Percentiles rank a stretch among this genome's conserved stretches.
These are phyloP conservation scores for Cenococcum geophilum DNA, from an alignment of 495 filamentous ascomycete genomes.

Conservation along the genomic window DNA sequence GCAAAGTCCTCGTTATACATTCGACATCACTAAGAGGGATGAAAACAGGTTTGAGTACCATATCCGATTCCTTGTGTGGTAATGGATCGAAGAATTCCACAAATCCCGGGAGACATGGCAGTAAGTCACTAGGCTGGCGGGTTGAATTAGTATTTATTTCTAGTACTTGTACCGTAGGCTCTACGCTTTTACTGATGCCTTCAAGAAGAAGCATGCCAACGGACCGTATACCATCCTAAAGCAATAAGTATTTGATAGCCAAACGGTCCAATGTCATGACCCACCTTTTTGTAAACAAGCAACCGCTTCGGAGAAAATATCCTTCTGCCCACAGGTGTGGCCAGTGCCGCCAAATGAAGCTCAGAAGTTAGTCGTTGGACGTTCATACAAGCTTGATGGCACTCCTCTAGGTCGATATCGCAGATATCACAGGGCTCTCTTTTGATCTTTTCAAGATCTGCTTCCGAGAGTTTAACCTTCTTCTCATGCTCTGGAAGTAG, in stretches of 20 bases:
- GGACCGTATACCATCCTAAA: constrained; percentile 68
- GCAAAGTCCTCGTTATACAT: constrained; percentile 66
- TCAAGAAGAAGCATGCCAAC: constrained; percentile 74
- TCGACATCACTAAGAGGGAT: constrained; percentile 70
- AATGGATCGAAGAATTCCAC: constrained; percentile 54
- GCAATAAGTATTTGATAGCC: constrained; percentile 18
- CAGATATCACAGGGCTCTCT: constrained; percentile 77
- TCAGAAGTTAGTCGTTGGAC: constrained; percentile 67
- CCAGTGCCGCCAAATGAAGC: constrained; percentile 62
- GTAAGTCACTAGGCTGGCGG: constrained; percentile 67
- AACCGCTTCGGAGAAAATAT: constrained; percentile 68
- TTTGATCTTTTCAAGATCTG: constrained; percentile 82
- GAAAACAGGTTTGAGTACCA: constrained; percentile 56
- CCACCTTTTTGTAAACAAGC: constrained; percentile 63
- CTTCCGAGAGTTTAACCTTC: constrained; percentile 85
- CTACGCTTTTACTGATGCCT: constrained; percentile 53
- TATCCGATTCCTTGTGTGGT: constrained; percentile 46
- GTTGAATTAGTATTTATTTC: constrained; percentile 61
- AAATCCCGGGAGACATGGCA: constrained; percentile 70
- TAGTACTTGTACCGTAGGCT: constrained; percentile 66
- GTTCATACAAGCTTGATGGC: constrained; percentile 73
- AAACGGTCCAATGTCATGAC: neutral
- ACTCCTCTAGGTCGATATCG: constrained; percentile 67
- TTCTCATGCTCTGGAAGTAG: constrained; percentile 92
- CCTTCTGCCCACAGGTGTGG: constrained; percentile 70